Percentiles rank a stretch among this genome's conserved stretches.
Conservation (phyloP, 1,139 yeast species). For the Wickerhamomyces sp. region DNA sequence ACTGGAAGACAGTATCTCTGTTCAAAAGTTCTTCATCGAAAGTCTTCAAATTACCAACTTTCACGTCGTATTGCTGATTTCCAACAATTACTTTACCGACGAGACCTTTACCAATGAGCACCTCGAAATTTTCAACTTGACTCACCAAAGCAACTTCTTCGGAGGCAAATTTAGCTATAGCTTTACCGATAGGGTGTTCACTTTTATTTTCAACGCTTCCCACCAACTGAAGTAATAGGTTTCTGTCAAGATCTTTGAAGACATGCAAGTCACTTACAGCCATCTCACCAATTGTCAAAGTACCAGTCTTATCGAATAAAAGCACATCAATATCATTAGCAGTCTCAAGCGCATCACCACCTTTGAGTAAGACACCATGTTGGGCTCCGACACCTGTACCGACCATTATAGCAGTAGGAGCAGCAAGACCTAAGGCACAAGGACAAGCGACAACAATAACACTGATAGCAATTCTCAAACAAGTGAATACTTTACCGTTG, state of each 20-base stretch:
- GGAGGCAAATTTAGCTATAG: constrained; percentile 41
- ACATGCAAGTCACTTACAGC: constrained; percentile 34
- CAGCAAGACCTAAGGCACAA: constrained; percentile 93
- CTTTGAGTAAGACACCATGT: constrained; percentile 86
- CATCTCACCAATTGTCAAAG: constrained; percentile 86
- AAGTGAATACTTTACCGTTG: constrained; percentile 59
- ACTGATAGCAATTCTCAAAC: constrained; percentile 81
- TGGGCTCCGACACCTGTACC: constrained; percentile 96
- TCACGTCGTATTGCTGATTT: constrained; percentile 30
- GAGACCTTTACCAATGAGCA: constrained; percentile 70
- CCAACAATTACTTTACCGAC: constrained; percentile 36
- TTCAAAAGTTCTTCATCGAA: constrained; percentile 27
- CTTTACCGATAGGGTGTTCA: constrained; percentile 86
- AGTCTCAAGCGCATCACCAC: constrained; percentile 83
- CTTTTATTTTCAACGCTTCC: constrained; percentile 64
- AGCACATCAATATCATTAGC: constrained; percentile 63
- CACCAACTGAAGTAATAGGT: constrained; percentile 46
- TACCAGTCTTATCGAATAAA: constrained; percentile 94
- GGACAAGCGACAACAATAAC: constrained; percentile 98
- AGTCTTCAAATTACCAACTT: constrained; percentile 54
- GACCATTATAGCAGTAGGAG: constrained; percentile 98
- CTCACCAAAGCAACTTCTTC: constrained; percentile 24
- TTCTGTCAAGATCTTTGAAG: constrained; percentile 14
- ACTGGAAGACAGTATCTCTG: constrained; percentile 18
- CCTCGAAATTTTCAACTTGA: constrained; percentile 39